Evolutionary conservation across 495 filamentous ascomycete genomes (phyloP), one percentile per base, ranked within the genome.

Genomic region (Penicillium alfredii): DNA sequence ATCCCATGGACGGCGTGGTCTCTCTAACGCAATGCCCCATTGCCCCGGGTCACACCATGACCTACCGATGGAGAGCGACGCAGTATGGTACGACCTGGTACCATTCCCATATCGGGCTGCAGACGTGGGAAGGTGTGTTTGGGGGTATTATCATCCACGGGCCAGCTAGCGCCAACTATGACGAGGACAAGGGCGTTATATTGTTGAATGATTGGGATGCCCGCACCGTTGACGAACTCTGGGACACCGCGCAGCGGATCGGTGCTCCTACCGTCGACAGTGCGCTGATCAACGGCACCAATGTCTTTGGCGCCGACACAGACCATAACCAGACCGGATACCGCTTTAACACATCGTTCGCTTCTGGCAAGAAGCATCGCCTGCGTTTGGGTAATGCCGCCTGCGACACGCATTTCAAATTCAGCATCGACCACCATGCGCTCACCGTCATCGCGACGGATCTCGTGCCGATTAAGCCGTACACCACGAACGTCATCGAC

Each of bases 41-140:
- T 30, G 64, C 73, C 6, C 77, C 83, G 0, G 80, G 78, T 10
- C 47, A 55, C 22, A 72, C 62, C 14, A 76, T 84, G 33, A 83
- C 72, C 6, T 88, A 88, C 49, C 74, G 80, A 47, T 89, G 88
- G 58, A 78, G 76, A 8, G 82, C 84, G 44, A 62, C 76, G 25
- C 78, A 86, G 54, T 76, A 78, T 8, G 84, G 84, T 6, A 80
- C 80, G 0, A 84, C 84, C 53, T 88, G 85, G 85, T 88, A 87
- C 47, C 83, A 88, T 54, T 82, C 80, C 0, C 84, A 87, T 45
- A 68, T 71, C 9, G 64, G 84, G 72, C 31, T 71, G 74, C 82
- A 81, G 1, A 71, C 83, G 0, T 63, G 59, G 51, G 51, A 62
- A 30, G 59, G 64, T 23, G 38, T 68, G 1, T 43, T 49, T 16